These are phyloP conservation scores for Schizosaccharomyces lindneri DNA, from an alignment of 805 yeast genomes.

Conservation along the genomic window DNA sequence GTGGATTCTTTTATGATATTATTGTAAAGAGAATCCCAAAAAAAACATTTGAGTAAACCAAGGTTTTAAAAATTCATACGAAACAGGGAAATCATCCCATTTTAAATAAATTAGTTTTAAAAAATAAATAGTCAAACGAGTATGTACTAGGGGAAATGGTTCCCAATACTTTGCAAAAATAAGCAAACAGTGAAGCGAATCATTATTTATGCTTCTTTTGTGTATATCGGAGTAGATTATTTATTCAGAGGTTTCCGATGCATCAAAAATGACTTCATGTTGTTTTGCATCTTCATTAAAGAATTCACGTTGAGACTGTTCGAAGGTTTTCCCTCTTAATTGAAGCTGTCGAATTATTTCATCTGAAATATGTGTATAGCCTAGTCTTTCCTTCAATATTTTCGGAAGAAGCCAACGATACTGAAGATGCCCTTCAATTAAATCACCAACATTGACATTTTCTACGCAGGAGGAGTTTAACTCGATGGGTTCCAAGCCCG, in stretches of 20 bases:
- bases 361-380: not conserved
- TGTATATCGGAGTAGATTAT: not conserved
- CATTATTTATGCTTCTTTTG: not conserved
- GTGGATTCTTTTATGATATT: no score
- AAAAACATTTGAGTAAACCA: no score
- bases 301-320: not conserved
- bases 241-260: not conserved
- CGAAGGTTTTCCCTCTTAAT: not conserved
- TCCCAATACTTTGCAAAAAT: no score
- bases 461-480: not conserved
- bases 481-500: slow-evolving; percentile 4
- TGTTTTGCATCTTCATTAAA: not conserved
- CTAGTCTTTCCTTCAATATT: not conserved
- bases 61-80: no score
- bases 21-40: no score
- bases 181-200: no score
- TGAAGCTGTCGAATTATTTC: not conserved
- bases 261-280: not conserved
- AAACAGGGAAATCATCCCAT: no score
- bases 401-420: not conserved
- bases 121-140: no score
- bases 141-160: no score
- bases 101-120: no score
- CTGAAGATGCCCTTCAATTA: slow-evolving; percentile 2
- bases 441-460: not conserved